Percentiles rank a stretch among this genome's conserved stretches.
Evolutionary conservation across 129 eudicot species (phyloP).

Genomic region (Cynara cardunculus): DNA sequence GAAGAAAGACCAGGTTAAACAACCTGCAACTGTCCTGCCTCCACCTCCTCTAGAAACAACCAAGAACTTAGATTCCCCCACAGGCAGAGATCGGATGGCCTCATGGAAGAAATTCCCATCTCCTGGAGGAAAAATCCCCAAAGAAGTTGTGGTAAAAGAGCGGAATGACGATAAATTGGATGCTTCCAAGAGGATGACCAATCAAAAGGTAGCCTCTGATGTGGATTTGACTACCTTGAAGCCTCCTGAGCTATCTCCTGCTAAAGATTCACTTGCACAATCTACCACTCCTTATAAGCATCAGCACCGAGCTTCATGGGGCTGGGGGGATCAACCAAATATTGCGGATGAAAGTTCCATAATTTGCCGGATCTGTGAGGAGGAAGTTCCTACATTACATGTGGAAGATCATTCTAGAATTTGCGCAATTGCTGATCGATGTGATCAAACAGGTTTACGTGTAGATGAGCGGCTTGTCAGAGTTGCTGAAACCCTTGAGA

Average conservation of each 20-base stretch:
- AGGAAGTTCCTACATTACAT: slow-evolving; percentile 88
- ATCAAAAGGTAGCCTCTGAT: slow-evolving; percentile 32
- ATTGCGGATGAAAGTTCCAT: slow-evolving; percentile 71
- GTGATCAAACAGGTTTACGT: slow-evolving; percentile 82
- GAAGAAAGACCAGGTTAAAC: slow-evolving; percentile 41
- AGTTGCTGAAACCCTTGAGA: slow-evolving; percentile 87
- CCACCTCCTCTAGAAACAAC: slow-evolving; percentile 41
- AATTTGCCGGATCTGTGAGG: slow-evolving; percentile 97
- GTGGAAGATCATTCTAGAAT: slow-evolving; percentile 96
- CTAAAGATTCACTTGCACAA: slow-evolving; percentile 56
- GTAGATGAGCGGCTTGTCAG: slow-evolving; percentile 81
- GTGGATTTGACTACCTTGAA: slow-evolving; percentile 44
- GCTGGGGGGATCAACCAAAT: slow-evolving; percentile 90
- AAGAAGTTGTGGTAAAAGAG: slow-evolving; percentile 45
- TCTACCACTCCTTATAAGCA: slow-evolving; percentile 54
- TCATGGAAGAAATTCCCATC: slow-evolving; percentile 92
- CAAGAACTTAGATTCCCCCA: slow-evolving; percentile 45
- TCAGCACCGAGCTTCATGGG: slow-evolving; percentile 84
- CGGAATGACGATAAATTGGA: slow-evolving; percentile 30
- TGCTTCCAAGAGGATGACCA: slow-evolving; percentile 22
- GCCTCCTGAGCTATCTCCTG: slow-evolving; percentile 42
- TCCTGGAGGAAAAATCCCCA: slow-evolving; percentile 67
- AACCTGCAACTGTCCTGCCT: slow-evolving; percentile 28
- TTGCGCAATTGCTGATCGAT: slow-evolving; percentile 92
- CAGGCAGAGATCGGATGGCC: slow-evolving; percentile 71